Evolutionary conservation across 306 rosid species (phyloP).

Genomic region (Rosa multiflora): DNA sequence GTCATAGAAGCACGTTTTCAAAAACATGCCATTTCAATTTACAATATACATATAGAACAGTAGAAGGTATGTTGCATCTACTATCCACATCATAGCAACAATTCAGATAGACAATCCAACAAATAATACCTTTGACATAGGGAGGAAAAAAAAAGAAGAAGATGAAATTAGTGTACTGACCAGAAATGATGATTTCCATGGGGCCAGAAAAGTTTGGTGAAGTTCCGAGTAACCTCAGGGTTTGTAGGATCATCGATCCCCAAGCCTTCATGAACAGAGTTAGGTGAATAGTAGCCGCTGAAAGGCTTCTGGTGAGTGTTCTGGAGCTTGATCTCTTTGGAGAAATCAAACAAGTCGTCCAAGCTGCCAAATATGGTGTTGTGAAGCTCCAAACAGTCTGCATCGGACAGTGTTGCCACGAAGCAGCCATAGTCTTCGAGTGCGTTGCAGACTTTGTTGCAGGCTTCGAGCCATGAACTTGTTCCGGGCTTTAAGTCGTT

Average conservation of each 20-base stretch:
- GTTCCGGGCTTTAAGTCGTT: neutral
- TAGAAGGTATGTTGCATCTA: too few species aligned
- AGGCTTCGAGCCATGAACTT: neutral
- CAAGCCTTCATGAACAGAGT: neutral
- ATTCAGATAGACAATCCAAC: neutral
- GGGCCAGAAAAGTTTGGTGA: constrained; percentile 19
- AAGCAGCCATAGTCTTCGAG: neutral
- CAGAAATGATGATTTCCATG: constrained; percentile 2
- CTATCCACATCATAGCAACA: neutral
- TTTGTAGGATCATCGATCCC: constrained; percentile 18
- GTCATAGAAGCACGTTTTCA: too few species aligned
- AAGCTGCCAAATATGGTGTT: neutral
- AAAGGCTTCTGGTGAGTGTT: constrained; percentile 12
- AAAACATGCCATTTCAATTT: too few species aligned
- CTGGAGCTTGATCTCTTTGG: constrained; percentile 10
- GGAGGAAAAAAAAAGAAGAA: too few species aligned
- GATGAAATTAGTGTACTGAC: neutral
- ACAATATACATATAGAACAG: too few species aligned
- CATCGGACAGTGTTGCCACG: neutral
- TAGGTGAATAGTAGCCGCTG: constrained; percentile 15
- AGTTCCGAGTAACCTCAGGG: neutral
- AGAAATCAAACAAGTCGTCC: constrained; percentile 17
- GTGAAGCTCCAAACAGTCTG: constrained; percentile 5
- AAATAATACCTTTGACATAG: too few species aligned
- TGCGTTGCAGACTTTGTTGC: constrained; percentile 13